These are phyloP conservation scores for Kwoniella pini DNA, from an alignment of 768 basidiomycete genomes.

Conservation along the genomic window DNA sequence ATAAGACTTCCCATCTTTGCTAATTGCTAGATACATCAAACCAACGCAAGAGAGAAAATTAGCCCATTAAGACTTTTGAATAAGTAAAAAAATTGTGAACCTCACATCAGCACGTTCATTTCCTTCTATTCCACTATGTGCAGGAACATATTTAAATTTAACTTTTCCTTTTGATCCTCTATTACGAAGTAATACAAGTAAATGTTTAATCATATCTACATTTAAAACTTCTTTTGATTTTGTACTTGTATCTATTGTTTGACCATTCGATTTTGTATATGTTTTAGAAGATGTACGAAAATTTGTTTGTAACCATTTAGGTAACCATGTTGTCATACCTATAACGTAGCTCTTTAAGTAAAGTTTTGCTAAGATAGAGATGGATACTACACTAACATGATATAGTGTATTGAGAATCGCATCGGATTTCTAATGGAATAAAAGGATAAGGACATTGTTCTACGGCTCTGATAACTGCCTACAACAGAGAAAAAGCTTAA, in stretches of 20 bases:
- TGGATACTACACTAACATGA: slow-evolving; percentile 60
- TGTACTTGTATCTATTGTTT: background rate
- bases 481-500: slow-evolving; percentile 1
- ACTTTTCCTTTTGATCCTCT: slow-evolving; percentile 59
- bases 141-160: slow-evolving; percentile 70
- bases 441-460: slow-evolving; percentile 66
- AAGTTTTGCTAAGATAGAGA: too few relatives aligned
- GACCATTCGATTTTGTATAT: background rate
- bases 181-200: slow-evolving; percentile 64
- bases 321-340: slow-evolving; percentile 73
- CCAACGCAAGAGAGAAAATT: background rate
- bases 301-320: slow-evolving; percentile 62
- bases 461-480: slow-evolving; percentile 83
- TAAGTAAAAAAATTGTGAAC: background rate
- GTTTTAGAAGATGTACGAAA: slow-evolving; percentile 27
- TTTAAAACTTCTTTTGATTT: slow-evolving; percentile 66
- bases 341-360: background rate
- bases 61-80: background rate
- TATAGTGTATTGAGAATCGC: slow-evolving; percentile 83
- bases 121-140: slow-evolving; percentile 73
- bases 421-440: slow-evolving; percentile 69
- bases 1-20: slow-evolving; percentile 45
- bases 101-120: slow-evolving; percentile 81
- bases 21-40: too few relatives aligned
- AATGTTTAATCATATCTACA: slow-evolving; percentile 67